A percentile compares a stretch with the other conserved stretches of the same genome.
Evolutionary conservation across 768 basidiomycete genomes (phyloP).

Genomic region (Chalciporus pseudorubinellus): DNA sequence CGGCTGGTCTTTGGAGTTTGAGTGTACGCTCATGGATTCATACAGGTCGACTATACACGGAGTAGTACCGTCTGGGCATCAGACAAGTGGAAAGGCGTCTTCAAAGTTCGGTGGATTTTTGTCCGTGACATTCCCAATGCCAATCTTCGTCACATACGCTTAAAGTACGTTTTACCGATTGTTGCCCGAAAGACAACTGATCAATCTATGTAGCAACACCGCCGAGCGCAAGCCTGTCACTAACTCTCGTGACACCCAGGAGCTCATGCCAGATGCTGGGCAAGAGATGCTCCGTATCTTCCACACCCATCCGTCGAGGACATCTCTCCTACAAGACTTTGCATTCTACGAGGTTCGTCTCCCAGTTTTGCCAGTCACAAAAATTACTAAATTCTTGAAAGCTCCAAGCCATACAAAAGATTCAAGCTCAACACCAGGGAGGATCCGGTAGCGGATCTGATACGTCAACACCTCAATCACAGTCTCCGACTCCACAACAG

Average conservation of each 20-base stretch:
- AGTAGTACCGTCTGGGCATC: slow-evolving; percentile 98
- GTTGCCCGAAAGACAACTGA: slow-evolving; percentile 14
- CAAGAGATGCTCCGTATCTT: slow-evolving; percentile 97
- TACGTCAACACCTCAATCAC: slow-evolving; percentile 33
- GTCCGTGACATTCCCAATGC: slow-evolving; percentile 94
- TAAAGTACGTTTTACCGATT: slow-evolving; percentile 50
- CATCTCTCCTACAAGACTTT: slow-evolving; percentile 90
- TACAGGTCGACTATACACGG: slow-evolving; percentile 84
- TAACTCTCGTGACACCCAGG: slow-evolving; percentile 96
- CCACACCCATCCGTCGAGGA: slow-evolving; percentile 88
- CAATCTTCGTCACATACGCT: slow-evolving; percentile 82
- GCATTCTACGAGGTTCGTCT: slow-evolving; percentile 80
- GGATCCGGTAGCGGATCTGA: slow-evolving; percentile 28
- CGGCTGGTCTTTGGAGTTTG: neutral
- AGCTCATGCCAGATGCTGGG: slow-evolving; percentile 92
- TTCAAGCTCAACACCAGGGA: slow-evolving; percentile 34
- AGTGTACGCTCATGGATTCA: neutral
- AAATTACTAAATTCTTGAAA: slow-evolving; percentile 29
- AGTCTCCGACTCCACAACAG: slow-evolving; percentile 36
- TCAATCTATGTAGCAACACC: slow-evolving; percentile 67
- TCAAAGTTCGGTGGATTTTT: slow-evolving; percentile 97
- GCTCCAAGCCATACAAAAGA: slow-evolving; percentile 86
- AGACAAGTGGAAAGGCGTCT: slow-evolving; percentile 99
- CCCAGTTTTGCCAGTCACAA: neutral
- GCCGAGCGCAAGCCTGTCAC: slow-evolving; percentile 98